Percentiles rank a stretch among this genome's conserved stretches.
These are phyloP conservation scores for Sclerotinia glacialis DNA, from an alignment of 2,329 filamentous ascomycete genomes.

Conservation along the genomic window DNA sequence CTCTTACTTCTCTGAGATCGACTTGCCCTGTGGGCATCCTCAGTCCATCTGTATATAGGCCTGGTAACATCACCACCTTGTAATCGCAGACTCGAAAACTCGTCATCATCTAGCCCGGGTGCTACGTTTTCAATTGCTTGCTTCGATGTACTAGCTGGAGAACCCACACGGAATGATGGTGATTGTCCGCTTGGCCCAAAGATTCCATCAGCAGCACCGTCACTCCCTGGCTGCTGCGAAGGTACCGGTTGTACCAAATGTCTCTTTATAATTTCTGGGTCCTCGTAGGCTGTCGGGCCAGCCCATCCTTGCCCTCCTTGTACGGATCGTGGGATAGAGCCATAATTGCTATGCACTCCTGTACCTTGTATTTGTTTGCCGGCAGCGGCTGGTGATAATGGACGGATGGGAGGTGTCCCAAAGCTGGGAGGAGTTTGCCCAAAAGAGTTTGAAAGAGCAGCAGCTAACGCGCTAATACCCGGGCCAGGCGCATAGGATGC, in stretches of 20 bases:
- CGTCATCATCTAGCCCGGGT: conserved; percentile 59
- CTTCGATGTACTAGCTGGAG: conserved; percentile 38
- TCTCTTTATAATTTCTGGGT: conserved; percentile 85
- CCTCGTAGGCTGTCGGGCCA: conserved; percentile 67
- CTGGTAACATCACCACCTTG: conserved; percentile 94
- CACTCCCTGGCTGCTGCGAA: conserved; percentile 42
- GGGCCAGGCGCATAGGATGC: conserved; percentile 65
- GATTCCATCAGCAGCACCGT: conserved; percentile 29
- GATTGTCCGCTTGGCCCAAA: conserved; percentile 37
- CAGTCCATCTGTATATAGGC: conserved; percentile 94
- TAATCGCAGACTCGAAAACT: conserved; percentile 89
- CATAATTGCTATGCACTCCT: conserved; percentile 70
- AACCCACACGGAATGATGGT: conserved; percentile 40
- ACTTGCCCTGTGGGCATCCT: conserved; percentile 68
- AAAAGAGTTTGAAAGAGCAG: conserved; percentile 74
- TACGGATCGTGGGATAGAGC: conserved; percentile 62
- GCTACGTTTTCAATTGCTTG: conserved; percentile 37
- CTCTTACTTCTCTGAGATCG: conserved; percentile 79
- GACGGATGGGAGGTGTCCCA: conserved; percentile 59
- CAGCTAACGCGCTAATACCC: conserved; percentile 82
- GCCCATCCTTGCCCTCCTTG: conserved; percentile 44
- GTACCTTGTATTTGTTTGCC: conserved; percentile 40
- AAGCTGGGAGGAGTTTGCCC: conserved; percentile 68
- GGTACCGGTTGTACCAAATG: conserved; percentile 77
- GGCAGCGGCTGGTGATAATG: conserved; percentile 56